A percentile compares a stretch with the other conserved stretches of the same genome.
Evolutionary conservation across 2,329 filamentous ascomycete species (phyloP).

Genomic region (Fusarium praegraminearum): DNA sequence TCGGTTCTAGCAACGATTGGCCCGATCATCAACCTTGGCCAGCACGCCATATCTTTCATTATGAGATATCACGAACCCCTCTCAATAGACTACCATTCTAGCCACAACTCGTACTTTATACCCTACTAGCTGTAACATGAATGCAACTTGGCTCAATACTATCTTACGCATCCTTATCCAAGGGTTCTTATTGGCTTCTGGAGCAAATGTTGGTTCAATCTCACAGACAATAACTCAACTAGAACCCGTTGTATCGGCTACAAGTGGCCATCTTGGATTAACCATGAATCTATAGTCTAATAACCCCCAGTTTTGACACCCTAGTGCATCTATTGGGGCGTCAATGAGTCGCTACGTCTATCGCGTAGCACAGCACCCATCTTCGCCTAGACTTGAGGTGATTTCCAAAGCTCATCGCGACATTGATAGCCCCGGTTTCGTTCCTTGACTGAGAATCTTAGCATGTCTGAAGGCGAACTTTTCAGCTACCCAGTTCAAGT

Average conservation of each 20-base stretch:
- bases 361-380: not conserved
- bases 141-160: not conserved
- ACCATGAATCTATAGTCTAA: not conserved
- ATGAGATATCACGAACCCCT: conserved; percentile 25
- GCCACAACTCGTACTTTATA: not conserved
- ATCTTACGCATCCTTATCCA: conserved; percentile 34
- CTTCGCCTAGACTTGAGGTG: conserved; percentile 40
- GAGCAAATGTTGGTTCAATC: not conserved
- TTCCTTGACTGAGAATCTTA: not conserved
- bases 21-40: not conserved
- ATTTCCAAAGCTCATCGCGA: conserved; percentile 44
- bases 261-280: not conserved
- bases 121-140: not conserved
- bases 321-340: not conserved
- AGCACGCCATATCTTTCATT: conserved; percentile 41
- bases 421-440: conserved; percentile 32
- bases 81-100: conserved; percentile 26
- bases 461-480: not conserved
- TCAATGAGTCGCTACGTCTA: not conserved
- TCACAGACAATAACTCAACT: not conserved
- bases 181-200: conserved; percentile 22
- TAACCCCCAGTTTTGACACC: not conserved
- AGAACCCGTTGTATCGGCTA: not conserved
- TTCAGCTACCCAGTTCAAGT: not conserved
- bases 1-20: conserved; percentile 43